These are phyloP conservation scores for Amauroascus niger DNA, from an alignment of 2,329 filamentous ascomycete species.

Conservation along the genomic window DNA sequence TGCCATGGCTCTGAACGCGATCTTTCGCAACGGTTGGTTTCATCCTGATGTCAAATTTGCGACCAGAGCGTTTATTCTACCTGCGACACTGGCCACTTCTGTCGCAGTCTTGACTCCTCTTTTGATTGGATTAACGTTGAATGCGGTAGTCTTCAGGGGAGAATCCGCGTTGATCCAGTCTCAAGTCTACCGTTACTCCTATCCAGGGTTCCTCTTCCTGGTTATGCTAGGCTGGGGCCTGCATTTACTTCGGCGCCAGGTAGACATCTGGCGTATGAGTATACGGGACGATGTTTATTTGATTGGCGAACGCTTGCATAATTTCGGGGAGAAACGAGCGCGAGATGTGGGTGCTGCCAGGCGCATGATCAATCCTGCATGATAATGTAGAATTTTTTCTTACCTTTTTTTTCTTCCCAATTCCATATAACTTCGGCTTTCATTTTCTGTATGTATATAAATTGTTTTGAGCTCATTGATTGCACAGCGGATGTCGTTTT, in stretches of 20 bases:
- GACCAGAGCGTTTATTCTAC: slow-evolving; percentile 79
- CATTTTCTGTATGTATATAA: slow-evolving; percentile 1
- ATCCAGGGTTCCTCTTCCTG: slow-evolving; percentile 54
- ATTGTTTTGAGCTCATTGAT: neutral
- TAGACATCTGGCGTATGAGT: slow-evolving; percentile 65
- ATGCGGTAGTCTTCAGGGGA: slow-evolving; percentile 34
- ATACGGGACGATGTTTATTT: slow-evolving; percentile 93
- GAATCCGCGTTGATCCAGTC: slow-evolving; percentile 27
- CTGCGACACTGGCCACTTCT: slow-evolving; percentile 53
- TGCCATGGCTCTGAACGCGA: slow-evolving; percentile 62
- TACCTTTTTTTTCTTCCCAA: too few species aligned
- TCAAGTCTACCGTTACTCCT: slow-evolving; percentile 57
- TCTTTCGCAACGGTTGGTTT: slow-evolving; percentile 65
- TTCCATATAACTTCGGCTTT: too few species aligned
- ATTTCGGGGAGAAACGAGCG: slow-evolving; percentile 60
- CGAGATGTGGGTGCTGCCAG: slow-evolving; percentile 32
- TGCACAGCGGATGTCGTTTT: neutral
- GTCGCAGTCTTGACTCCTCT: slow-evolving; percentile 58
- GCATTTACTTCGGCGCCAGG: slow-evolving; percentile 41
- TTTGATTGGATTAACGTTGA: slow-evolving; percentile 45
- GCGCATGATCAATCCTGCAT: slow-evolving; percentile 26
- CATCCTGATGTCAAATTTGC: slow-evolving; percentile 69
- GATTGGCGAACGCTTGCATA: slow-evolving; percentile 88
- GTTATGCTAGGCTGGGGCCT: slow-evolving; percentile 42
- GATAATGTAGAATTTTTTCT: neutral